A percentile compares a stretch with the other conserved stretches of the same genome.
These are phyloP conservation scores for Microsporum canis DNA, from an alignment of 2,329 filamentous ascomycete genomes.

Conservation along the genomic window DNA sequence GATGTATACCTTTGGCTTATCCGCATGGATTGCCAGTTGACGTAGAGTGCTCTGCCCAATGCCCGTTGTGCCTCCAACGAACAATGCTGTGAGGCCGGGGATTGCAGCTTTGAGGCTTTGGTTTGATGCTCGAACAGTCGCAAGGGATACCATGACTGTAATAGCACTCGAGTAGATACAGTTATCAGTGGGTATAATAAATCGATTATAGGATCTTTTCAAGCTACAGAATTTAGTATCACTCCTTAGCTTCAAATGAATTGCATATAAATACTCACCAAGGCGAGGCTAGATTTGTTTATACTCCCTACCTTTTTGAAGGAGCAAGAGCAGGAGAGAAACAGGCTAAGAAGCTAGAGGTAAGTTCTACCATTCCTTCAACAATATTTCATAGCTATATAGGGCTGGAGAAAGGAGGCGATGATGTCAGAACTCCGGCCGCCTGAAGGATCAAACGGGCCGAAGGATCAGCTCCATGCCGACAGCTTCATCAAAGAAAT, in stretches of 20 bases:
- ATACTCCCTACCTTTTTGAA: background rate
- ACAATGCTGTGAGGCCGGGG: constrained; percentile 15
- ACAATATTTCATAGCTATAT: background rate
- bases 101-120: constrained; percentile 13
- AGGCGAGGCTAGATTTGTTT: background rate
- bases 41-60: constrained; percentile 42
- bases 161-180: background rate
- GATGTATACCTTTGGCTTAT: constrained; percentile 41
- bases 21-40: constrained; percentile 34
- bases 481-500: background rate
- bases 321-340: background rate
- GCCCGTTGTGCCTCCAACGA: constrained; percentile 42
- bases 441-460: background rate
- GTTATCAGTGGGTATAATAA: background rate
- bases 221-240: background rate
- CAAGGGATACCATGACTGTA: constrained; percentile 15
- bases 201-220: background rate
- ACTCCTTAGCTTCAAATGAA: background rate
- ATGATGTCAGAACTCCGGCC: background rate
- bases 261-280: background rate
- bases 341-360: background rate
- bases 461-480: background rate
- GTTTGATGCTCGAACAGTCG: constrained; percentile 15
- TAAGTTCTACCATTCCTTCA: background rate
- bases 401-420: background rate